phyloP scores from a whole-genome alignment of 352 stramenopile species.

The Phytophthora pinifolia region DNA sequence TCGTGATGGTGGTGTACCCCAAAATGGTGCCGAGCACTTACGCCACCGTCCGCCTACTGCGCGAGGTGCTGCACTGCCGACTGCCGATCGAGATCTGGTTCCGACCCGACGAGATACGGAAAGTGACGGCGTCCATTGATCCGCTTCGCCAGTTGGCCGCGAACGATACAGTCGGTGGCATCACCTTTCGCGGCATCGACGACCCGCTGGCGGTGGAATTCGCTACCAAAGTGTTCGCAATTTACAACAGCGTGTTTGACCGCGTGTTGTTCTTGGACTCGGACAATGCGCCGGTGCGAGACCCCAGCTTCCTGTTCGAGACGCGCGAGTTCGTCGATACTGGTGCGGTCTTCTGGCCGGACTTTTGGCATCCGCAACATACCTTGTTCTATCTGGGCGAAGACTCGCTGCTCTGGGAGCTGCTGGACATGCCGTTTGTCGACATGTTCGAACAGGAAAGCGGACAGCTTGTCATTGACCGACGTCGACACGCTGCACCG shows the following conservation, averaged over 20 bases:
- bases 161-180: conserved; percentile 19
- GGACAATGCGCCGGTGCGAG: conserved; percentile 42
- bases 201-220: conserved; percentile 36
- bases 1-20: conserved; percentile 56
- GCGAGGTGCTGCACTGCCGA: conserved; percentile 29
- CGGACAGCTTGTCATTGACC: conserved; percentile 47
- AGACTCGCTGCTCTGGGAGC: conserved; percentile 48
- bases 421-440: conserved; percentile 43
- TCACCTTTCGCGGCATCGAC: conserved; percentile 30
- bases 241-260: conserved; percentile 42
- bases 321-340: conserved; percentile 11
- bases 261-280: conserved; percentile 51
- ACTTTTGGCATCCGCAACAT: conserved; percentile 30
- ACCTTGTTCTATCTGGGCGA: conserved; percentile 55
- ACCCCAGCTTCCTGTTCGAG: conserved; percentile 15
- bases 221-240: conserved; percentile 45
- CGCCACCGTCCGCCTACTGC: conserved; percentile 35
- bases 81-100: conserved; percentile 64
- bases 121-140: conserved; percentile 18
- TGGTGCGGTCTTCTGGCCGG: conserved; percentile 56
- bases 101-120: conserved; percentile 32
- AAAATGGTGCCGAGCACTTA: conserved; percentile 43
- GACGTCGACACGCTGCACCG: conserved; percentile 21
- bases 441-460: conserved; percentile 72
- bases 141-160: conserved; percentile 22